Conservation (phyloP, 306 rosid genomes). For the Casuarina equisetifolia region DNA sequence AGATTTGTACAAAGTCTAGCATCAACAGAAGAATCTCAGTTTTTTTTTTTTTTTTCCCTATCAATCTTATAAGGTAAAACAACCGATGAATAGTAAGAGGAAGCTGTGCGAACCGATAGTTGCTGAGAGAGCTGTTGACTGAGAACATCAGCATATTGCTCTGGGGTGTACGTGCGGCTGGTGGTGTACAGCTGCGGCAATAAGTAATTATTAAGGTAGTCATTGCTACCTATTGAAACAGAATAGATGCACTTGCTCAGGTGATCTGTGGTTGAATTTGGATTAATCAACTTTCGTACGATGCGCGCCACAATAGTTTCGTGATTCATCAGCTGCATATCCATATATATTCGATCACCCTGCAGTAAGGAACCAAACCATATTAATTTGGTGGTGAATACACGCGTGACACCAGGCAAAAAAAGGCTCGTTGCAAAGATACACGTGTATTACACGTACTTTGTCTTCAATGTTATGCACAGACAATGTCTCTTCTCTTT, state of each 20-base stretch:
- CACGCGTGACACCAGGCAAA: no score
- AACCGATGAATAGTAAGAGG: neutral
- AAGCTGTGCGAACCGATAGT: conserved; percentile 13
- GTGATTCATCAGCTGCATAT: conserved; percentile 27
- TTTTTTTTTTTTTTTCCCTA: no score
- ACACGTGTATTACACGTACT: no score
- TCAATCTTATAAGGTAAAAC: neutral
- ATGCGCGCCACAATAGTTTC: neutral
- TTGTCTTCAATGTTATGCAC: no score
- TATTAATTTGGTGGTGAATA: neutral
- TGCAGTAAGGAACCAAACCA: neutral
- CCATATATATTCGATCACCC: conserved; percentile 26
- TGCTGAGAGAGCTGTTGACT: neutral
- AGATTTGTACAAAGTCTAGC: conserved; percentile 5
- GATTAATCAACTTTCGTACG: neutral
- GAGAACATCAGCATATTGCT: conserved; percentile 21
- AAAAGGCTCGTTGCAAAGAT: no score
- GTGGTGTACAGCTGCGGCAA: conserved; percentile 4
- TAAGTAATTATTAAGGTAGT: conserved; percentile 28
- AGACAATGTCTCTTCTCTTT: no score
- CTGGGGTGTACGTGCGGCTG: conserved; percentile 5
- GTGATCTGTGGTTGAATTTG: neutral
- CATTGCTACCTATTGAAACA: conserved; percentile 24
- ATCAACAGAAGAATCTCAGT: neutral
- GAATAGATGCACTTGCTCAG: conserved; percentile 28